Conservation (phyloP, 2,329 filamentous ascomycete genomes). For the Ampelomyces quisqualis region DNA sequence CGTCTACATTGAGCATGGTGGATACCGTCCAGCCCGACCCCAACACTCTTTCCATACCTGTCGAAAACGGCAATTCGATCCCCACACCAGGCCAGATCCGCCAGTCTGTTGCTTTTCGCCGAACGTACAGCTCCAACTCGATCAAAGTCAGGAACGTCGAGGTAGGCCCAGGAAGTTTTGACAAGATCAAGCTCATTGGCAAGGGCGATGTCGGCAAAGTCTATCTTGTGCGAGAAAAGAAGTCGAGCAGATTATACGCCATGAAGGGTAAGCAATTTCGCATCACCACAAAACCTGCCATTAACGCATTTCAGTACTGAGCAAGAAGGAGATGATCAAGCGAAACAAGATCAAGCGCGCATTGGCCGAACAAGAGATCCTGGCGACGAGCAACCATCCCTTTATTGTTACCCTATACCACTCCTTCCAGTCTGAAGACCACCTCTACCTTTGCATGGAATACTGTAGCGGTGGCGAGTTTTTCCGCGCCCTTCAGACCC, state of each 20-base stretch:
- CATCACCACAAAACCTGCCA: neutral
- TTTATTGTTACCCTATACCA: conserved; percentile 99
- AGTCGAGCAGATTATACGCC: conserved; percentile 89
- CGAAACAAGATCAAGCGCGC: conserved; percentile 99
- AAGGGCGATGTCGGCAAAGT: conserved; percentile 99
- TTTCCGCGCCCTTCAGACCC: conserved; percentile 92
- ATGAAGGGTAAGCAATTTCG: conserved; percentile 78
- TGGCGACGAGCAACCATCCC: conserved; percentile 97
- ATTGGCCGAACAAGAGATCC: conserved; percentile 93
- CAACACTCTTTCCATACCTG: conserved; percentile 31
- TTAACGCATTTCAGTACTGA: conserved; percentile 67
- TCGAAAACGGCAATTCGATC: conserved; percentile 54
- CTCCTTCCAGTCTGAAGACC: conserved; percentile 98
- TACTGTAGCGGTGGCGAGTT: conserved; percentile 99
- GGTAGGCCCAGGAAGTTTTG: conserved; percentile 91
- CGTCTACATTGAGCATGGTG: conserved; percentile 56
- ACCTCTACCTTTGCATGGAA: conserved; percentile 99
- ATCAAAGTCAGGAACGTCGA: conserved; percentile 98
- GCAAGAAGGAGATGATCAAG: conserved; percentile 99
- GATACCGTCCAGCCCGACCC: conserved; percentile 45
- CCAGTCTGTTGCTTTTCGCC: conserved; percentile 72
- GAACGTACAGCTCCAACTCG: conserved; percentile 98
- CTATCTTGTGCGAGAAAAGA: conserved; percentile 96
- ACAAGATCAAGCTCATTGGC: conserved; percentile 99
- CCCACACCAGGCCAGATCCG: conserved; percentile 66